A percentile compares a stretch with the other conserved stretches of the same genome.
phyloP scores from a whole-genome alignment of 2,329 filamentous ascomycete species.

The Leptographium lundbergii region DNA sequence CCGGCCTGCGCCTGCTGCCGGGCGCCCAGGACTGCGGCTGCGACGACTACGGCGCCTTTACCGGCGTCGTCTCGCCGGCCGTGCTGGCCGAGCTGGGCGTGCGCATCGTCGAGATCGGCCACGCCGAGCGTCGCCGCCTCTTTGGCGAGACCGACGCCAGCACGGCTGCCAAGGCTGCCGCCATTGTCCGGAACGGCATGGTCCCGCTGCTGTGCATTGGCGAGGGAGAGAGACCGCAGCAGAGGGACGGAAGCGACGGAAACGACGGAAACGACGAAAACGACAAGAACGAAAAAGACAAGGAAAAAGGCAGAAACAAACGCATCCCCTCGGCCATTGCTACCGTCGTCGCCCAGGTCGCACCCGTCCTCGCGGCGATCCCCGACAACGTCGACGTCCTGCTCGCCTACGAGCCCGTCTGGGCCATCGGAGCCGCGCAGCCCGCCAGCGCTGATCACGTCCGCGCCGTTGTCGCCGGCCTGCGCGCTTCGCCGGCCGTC shows the following conservation, averaged over 20 bases:
- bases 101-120: constrained; percentile 63
- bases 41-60: constrained; percentile 60
- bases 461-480: constrained; percentile 51
- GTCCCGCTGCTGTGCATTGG: constrained; percentile 72
- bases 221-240: constrained; percentile 43
- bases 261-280: not conserved
- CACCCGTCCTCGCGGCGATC: constrained; percentile 47
- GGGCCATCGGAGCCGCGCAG: constrained; percentile 67
- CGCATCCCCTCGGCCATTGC: constrained; percentile 42
- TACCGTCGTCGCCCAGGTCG: constrained; percentile 56
- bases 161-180: constrained; percentile 56
- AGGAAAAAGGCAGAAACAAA: too few species aligned
- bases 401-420: constrained; percentile 78
- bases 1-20: constrained; percentile 38
- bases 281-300: not conserved
- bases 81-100: constrained; percentile 57
- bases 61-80: constrained; percentile 62
- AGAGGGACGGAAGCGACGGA: too few species aligned
- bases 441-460: constrained; percentile 65
- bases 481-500: constrained; percentile 40
- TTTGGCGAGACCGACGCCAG: constrained; percentile 63
- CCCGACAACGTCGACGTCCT: constrained; percentile 54
- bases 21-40: constrained; percentile 68
- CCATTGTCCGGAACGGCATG: constrained; percentile 55
- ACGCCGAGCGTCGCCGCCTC: constrained; percentile 62